Conservation (phyloP, 179 eudicot species). For the Heliamphora pulchella region DNA sequence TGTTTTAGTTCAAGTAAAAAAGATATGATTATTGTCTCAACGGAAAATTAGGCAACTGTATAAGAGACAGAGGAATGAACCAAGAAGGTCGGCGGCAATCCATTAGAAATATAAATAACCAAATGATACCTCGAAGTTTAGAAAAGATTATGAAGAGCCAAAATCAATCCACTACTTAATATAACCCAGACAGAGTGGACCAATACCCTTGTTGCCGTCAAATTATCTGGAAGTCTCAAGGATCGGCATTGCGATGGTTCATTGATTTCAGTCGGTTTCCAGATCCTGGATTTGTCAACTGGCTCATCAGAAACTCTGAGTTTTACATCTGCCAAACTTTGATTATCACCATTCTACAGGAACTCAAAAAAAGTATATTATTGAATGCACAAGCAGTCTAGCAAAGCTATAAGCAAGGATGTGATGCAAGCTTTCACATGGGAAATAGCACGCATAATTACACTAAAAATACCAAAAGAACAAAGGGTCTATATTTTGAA, state of each 20-base stretch:
- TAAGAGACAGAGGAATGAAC: not conserved
- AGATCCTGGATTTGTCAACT: slow-evolving; percentile 46
- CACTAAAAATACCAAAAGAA: not conserved
- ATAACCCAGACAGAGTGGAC: not conserved
- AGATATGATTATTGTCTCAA: not conserved
- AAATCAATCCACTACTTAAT: slow-evolving; percentile 6
- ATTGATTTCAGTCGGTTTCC: slow-evolving; percentile 50
- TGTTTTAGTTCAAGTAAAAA: not conserved
- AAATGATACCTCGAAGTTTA: not conserved
- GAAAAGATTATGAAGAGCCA: not conserved
- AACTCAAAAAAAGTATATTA: slow-evolving; percentile 5
- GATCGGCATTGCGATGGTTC: slow-evolving; percentile 64
- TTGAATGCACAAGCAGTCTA: slow-evolving; percentile 1
- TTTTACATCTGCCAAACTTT: slow-evolving; percentile 38
- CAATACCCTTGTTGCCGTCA: slow-evolving; percentile 50
- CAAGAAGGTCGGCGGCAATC: not conserved
- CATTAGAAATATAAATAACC: not conserved
- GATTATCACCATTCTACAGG: slow-evolving; percentile 44
- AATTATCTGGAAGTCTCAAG: slow-evolving; percentile 51
- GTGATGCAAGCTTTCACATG: not conserved
- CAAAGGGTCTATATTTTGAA: not conserved
- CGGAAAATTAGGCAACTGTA: not conserved
- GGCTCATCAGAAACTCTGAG: slow-evolving; percentile 47
- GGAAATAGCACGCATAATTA: not conserved
- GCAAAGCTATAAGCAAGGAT: slow-evolving; percentile 8